Evolutionary conservation across 257 asterid species (phyloP).

Genomic region (Salvia splendens): DNA sequence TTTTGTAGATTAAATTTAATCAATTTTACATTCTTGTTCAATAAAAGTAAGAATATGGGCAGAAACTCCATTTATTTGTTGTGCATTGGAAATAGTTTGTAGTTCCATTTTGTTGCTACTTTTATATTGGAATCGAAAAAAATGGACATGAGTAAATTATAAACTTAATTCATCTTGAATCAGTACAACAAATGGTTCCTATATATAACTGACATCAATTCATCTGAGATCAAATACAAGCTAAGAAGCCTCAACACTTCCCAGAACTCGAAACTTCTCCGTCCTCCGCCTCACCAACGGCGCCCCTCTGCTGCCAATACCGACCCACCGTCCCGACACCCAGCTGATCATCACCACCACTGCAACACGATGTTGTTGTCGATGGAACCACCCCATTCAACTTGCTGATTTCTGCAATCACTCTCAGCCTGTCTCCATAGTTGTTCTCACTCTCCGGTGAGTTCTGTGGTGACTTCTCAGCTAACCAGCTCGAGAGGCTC

Average conservation of each 20-base stretch:
- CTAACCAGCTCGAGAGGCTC: slow-evolving; percentile 78
- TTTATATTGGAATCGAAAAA: no score
- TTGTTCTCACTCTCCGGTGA: slow-evolving; percentile 44
- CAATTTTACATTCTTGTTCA: not conserved
- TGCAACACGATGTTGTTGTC: slow-evolving; percentile 31
- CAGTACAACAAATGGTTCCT: not conserved
- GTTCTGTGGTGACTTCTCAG: slow-evolving; percentile 35
- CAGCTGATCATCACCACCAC: slow-evolving; percentile 37
- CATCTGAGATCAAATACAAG: not conserved
- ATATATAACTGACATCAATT: not conserved
- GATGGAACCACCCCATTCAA: slow-evolving; percentile 25
- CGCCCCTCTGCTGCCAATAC: slow-evolving; percentile 46
- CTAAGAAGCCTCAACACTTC: not conserved
- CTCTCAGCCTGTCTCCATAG: slow-evolving; percentile 44
- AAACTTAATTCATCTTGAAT: not conserved
- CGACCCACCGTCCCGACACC: slow-evolving; percentile 52
- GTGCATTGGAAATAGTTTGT: not conserved
- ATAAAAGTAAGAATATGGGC: not conserved
- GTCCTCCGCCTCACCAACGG: not conserved
- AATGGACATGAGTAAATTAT: no score
- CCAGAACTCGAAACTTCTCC: slow-evolving; percentile 1
- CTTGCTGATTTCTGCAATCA: slow-evolving; percentile 33
- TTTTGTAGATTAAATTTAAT: not conserved
- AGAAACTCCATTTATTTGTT: not conserved
- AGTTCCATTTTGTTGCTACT: no score